Percentiles rank a stretch among this genome's conserved stretches.
Evolutionary conservation across 768 basidiomycete species (phyloP).

Genomic region (Amyloporia xantha): DNA sequence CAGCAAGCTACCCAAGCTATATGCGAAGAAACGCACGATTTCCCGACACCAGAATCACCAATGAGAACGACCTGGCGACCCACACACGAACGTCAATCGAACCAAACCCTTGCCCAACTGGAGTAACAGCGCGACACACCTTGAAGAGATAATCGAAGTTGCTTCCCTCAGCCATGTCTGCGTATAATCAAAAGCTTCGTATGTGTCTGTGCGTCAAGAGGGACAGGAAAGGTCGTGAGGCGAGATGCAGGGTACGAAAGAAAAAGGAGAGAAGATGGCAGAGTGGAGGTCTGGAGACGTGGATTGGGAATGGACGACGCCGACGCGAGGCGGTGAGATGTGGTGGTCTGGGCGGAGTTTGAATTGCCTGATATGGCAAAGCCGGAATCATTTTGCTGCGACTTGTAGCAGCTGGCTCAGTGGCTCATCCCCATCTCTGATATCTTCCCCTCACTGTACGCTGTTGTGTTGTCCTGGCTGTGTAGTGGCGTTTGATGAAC

Average conservation of each 20-base stretch:
- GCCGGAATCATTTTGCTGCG: no score
- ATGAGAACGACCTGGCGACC: constrained; percentile 94
- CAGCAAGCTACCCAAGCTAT: no score
- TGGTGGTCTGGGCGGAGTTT: constrained; percentile 30
- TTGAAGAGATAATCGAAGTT: constrained; percentile 99
- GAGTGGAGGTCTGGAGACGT: neutral
- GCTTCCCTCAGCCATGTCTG: constrained; percentile 78
- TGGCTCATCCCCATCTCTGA: no score
- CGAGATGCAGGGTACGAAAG: neutral
- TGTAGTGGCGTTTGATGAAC: no score
- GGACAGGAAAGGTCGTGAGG: neutral
- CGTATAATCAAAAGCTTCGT: neutral
- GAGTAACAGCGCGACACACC: constrained; percentile 38
- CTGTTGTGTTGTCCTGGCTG: no score
- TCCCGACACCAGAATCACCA: constrained; percentile 98
- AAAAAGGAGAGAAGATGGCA: neutral
- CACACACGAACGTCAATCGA: neutral
- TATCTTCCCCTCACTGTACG: no score
- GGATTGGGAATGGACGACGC: constrained; percentile 7
- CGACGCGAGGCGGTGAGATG: constrained; percentile 9
- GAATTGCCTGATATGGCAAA: constrained; percentile 9
- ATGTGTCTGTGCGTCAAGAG: neutral
- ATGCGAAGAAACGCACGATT: constrained; percentile 95
- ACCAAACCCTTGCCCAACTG: neutral
- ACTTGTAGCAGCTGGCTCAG: no score